Conservation (phyloP, 1,139 yeast species). For the Blastobotrys arbuscula region DNA sequence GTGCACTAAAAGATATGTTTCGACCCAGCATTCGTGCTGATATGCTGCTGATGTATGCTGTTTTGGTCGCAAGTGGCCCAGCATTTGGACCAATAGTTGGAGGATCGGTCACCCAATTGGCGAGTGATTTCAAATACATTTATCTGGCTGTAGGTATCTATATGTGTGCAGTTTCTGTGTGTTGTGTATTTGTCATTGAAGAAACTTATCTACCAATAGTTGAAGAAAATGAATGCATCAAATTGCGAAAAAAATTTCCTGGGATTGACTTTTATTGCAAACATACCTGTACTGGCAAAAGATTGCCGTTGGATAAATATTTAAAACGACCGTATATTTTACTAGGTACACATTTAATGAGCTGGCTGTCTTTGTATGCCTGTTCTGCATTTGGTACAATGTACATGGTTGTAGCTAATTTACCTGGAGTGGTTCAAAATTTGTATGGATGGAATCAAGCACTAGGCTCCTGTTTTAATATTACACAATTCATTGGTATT, state of each 20-base stretch:
- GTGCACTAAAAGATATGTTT: slow-evolving; percentile 20
- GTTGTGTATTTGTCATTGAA: slow-evolving; percentile 6
- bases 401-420: slow-evolving; percentile 18
- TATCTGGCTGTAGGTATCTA: slow-evolving; percentile 14
- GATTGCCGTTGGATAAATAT: slow-evolving; percentile 12
- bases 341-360: slow-evolving; percentile 13
- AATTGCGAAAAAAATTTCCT: slow-evolving; percentile 7
- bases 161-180: slow-evolving; percentile 5
- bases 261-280: slow-evolving; percentile 2
- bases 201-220: slow-evolving; percentile 15
- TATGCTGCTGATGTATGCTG: slow-evolving; percentile 17
- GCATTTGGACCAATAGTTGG: slow-evolving; percentile 22
- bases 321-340: slow-evolving; percentile 16
- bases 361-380: slow-evolving; percentile 17
- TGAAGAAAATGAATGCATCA: slow-evolving; percentile 10
- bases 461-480: slow-evolving; percentile 14
- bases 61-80: slow-evolving; percentile 21
- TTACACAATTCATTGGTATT: slow-evolving; percentile 17
- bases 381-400: slow-evolving; percentile 17
- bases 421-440: slow-evolving; percentile 14
- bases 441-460: slow-evolving; percentile 15
- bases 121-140: slow-evolving; percentile 12
- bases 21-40: slow-evolving; percentile 17
- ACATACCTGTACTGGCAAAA: slow-evolving; percentile 3
- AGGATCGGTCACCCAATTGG: slow-evolving; percentile 12